Conservation (phyloP, 2,329 filamentous ascomycete species). For the Pseudogymnoascus pannorum region DNA sequence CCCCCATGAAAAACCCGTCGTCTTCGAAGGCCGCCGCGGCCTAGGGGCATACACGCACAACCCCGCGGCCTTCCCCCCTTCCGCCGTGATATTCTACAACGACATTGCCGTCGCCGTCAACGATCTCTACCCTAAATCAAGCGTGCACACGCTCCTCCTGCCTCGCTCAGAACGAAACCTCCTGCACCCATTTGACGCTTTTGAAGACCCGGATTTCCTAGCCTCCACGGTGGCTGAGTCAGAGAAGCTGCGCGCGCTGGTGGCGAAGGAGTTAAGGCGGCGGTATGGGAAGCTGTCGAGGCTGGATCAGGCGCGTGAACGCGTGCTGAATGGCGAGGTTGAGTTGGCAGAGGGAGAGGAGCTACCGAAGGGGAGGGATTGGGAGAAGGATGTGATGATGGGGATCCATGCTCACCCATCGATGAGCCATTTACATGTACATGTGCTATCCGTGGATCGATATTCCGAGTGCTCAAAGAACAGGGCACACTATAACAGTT, state of each 20-base stretch:
- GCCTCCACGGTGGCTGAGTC: slow-evolving; percentile 54
- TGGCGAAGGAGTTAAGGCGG: slow-evolving; percentile 67
- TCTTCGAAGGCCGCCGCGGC: slow-evolving; percentile 47
- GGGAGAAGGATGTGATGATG: slow-evolving; percentile 63
- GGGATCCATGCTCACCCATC: slow-evolving; percentile 84
- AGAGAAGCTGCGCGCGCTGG: slow-evolving; percentile 53
- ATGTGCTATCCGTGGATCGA: slow-evolving; percentile 77
- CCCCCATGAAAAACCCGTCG: slow-evolving; percentile 21
- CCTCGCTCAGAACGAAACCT: slow-evolving; percentile 60
- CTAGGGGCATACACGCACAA: slow-evolving; percentile 58
- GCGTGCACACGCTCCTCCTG: slow-evolving; percentile 80
- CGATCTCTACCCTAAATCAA: slow-evolving; percentile 80
- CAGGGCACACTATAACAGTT: slow-evolving; percentile 87
- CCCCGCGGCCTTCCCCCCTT: slow-evolving; percentile 52
- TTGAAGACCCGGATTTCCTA: slow-evolving; percentile 65
- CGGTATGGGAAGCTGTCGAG: slow-evolving; percentile 56
- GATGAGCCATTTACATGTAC: slow-evolving; percentile 88
- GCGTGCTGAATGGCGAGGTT: slow-evolving; percentile 54
- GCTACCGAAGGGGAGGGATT: slow-evolving; percentile 69
- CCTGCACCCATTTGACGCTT: slow-evolving; percentile 69
- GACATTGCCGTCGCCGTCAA: slow-evolving; percentile 68
- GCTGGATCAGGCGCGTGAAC: slow-evolving; percentile 54
- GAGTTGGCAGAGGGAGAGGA: slow-evolving; percentile 39
- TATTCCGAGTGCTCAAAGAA: slow-evolving; percentile 65
- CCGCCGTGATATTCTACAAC: slow-evolving; percentile 57